A percentile compares a stretch with the other conserved stretches of the same genome.
These are phyloP conservation scores for Pelargonium fulgidum DNA, from an alignment of 441 rosid genomes.

Conservation along the genomic window DNA sequence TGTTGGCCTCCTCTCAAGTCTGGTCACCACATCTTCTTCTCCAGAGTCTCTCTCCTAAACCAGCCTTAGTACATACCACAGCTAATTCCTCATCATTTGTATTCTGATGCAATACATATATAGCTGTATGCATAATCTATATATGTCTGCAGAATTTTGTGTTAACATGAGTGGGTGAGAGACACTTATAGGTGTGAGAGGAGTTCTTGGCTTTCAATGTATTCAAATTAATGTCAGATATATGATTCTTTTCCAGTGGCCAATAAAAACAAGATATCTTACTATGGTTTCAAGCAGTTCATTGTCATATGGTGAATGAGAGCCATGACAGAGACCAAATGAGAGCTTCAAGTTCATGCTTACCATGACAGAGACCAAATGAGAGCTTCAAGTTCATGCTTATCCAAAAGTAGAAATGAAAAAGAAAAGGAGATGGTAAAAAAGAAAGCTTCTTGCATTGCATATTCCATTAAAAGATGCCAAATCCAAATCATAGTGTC, in stretches of 20 bases:
- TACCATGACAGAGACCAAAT: slow-evolving; percentile 3
- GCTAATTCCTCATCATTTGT: neutral
- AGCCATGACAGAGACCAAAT: too few relatives aligned
- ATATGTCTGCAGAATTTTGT: slow-evolving; percentile 12
- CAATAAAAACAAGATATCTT: neutral
- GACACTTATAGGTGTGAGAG: slow-evolving; percentile 6
- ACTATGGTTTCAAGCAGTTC: neutral
- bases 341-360: too few relatives aligned
- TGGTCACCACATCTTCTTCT: slow-evolving; percentile 75
- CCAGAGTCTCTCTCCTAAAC: slow-evolving; percentile 47
- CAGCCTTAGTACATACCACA: slow-evolving; percentile 5
- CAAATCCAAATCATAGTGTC: slow-evolving; percentile 6
- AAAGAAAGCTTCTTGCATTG: neutral
- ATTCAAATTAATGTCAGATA: neutral
- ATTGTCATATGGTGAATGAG: too few relatives aligned
- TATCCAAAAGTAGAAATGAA: slow-evolving; percentile 19
- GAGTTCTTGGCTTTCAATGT: slow-evolving; percentile 1
- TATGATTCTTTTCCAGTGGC: neutral
- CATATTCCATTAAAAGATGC: neutral
- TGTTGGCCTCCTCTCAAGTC: slow-evolving; percentile 81
- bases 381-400: slow-evolving; percentile 13
- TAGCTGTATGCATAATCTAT: slow-evolving; percentile 16
- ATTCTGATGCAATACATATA: slow-evolving; percentile 15
- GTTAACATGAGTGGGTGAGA: neutral
- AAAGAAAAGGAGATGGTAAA: slow-evolving; percentile 7